Base-by-base conservation (phyloP, 306 rosid genomes). In the Psophocarpus tetragonolobus region DNA sequence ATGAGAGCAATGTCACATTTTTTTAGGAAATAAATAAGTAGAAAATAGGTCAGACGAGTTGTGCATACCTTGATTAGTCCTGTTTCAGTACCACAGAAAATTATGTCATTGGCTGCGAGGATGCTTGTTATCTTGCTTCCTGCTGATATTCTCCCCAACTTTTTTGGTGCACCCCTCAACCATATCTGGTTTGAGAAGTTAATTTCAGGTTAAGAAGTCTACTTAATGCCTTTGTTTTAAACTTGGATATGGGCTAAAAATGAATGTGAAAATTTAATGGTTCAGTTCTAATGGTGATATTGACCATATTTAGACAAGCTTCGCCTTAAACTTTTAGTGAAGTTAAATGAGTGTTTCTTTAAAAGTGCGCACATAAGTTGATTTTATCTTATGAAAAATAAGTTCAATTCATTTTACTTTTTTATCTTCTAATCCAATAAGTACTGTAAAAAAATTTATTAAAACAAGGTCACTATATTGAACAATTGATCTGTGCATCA, bases 131-230 rank as follows among this genome's bases (percentile, higher is more conserved):
- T 90, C 86, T 75, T 78, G 88, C 94, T 90, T 76, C 97, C 91
- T n/a, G 90, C 97, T 84, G 94, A 87, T 69, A 88, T 77, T 87
- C 97, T 90, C 51, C 97, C 97, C 48, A 91, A 69, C 56, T 87
- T 90, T 74, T 85, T 90, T 58, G 84, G 86, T 10, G 84, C 50
- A 66, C 89, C 84, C 81, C 97, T 85, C 86, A 91, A 77, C 97
- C 97, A 91, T 30, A 91, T 91, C 97, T 91, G 81, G 38, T 44
- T 84, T 67, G 2, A 33, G 56, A 83, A 35, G 60, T 79, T 48
- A 11, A 23, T 71, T 66, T 71, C 68, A 82, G 44, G 50, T 74
- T 64, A 85, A 54, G 14, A 60, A 81, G 58, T 72, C 73, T 5
- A 71, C 63, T 66, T 50, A 15, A 4, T 29, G 30, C 23, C 32